Evolutionary conservation across 2,329 filamentous ascomycete species (phyloP).

Genomic region (Botrytis elliptica): DNA sequence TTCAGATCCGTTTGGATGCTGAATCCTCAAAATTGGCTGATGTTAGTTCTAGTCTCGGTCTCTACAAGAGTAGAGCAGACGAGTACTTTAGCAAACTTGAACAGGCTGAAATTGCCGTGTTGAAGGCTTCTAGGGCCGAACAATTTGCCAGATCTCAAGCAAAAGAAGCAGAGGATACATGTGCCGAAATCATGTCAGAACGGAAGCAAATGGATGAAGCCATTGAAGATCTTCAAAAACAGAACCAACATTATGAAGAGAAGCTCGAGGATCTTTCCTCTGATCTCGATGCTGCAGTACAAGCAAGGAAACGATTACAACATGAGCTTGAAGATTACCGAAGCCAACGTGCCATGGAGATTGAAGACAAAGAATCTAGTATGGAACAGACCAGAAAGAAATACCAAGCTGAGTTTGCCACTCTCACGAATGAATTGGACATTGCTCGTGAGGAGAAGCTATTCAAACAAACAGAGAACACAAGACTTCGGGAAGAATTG

Average conservation of each 20-base stretch:
- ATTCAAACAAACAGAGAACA: conserved; percentile 84
- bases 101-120: conserved; percentile 90
- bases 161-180: conserved; percentile 87
- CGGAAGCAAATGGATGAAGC: conserved; percentile 83
- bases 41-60: conserved; percentile 74
- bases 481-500: conserved; percentile 87
- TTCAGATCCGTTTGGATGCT: conserved; percentile 88
- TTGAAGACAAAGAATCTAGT: conserved; percentile 93
- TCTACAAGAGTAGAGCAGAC: conserved; percentile 90
- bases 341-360: conserved; percentile 89
- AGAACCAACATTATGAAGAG: conserved; percentile 87
- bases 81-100: conserved; percentile 98
- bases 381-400: conserved; percentile 98
- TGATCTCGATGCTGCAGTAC: conserved; percentile 79
- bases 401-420: conserved; percentile 90
- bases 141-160: conserved; percentile 91
- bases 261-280: conserved; percentile 88
- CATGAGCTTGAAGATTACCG: conserved; percentile 98
- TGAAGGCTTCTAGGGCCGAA: conserved; percentile 88
- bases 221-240: conserved; percentile 86
- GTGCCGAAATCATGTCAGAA: conserved; percentile 85
- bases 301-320: conserved; percentile 91
- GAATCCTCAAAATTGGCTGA: conserved; percentile 84
- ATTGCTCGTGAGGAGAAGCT: conserved; percentile 85
- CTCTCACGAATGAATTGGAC: conserved; percentile 87